Evolutionary conservation across 2,329 filamentous ascomycete species (phyloP), one percentile per base, ranked within the genome.

Genomic region (Diaporthe sp.): DNA sequence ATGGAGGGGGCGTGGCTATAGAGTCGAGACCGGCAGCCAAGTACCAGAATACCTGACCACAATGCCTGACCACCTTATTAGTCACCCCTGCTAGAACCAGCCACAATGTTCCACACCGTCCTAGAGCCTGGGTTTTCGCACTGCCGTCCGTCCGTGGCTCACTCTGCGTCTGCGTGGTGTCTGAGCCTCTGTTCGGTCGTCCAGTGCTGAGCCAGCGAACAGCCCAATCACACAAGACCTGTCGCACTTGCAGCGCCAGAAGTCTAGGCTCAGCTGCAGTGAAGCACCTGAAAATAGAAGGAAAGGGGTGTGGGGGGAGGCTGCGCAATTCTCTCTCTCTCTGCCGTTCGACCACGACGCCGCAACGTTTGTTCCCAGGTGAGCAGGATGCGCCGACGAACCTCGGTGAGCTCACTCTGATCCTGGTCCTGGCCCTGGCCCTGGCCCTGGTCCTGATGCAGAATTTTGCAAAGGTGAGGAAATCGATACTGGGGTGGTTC

Each of bases 1-100:
- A 55, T 69, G 75, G 73, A 73, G 75, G 77, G 76, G 77, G 78
- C 17, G 78, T 79, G 78, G 51, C 61, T 79, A 79, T 51, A n/a
- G 44, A 39, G n/a, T 50, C 22, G 63, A 71, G 77, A 77, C 56
- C 58, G 75, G n/a, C 51, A 47, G 51, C 25, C 66, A 32, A n/a
- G 50, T 42, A 55, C 63, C 61, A n/a, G 12, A 22, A 13, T 35
- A 30, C 56, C 51, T 70, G 32, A 55, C 27, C 50, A 42, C 12
- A 22, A 13, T 35, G n/a, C 56, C 51, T 70, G 32, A 55, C 27
- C 50, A 42, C 12, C 53, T 59, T 72, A 73, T 77, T 75, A 78
- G 76, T 77, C 75, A 78, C 72, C 63, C 75, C 71, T 68, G 68
- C 71, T 39, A 74, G 68, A 71, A 61, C 72, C 72, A 74, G 74